Evolutionary conservation across 1,284 basidiomycete species (phyloP), one percentile per base, ranked within the genome.

Genomic region (Rugosomyces carneus): DNA sequence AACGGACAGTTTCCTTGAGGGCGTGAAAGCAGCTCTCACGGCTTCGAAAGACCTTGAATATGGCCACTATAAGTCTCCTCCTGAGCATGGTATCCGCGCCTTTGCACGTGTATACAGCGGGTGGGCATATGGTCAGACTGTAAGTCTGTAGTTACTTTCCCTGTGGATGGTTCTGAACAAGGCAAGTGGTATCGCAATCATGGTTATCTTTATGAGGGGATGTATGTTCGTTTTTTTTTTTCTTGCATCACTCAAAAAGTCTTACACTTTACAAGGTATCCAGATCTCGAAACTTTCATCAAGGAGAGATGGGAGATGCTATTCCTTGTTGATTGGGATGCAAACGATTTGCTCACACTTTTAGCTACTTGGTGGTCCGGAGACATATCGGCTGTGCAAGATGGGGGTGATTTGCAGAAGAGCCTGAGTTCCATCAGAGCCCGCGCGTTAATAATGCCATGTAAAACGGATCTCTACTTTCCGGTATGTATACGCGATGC

Each of bases 381-480:
- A n/a, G 76, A 79, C 51, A 64, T 78, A 16, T 72, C 75, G 10
- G 61, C 62, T 21, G 58, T 76, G n/a, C 60, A 67, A 15, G 66
- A 77, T 39, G 62, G 62, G 9, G 73, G 72, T 4, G 61, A 73
- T 53, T 65, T 71, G 23, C 63, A 60, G 37, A 64, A 60, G 23
- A 67, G 69, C 37, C 54, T 78, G 39, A 59, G 53, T 1, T 60
- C 57, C 21, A 76, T 78, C 52, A 70, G 70, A 50, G 75, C 76
- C n/a, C 69, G 69, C 45, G 73, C 68, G 0, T 63, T 80, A 39
- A 68, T 81, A 31, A 76, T 81, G 72, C 77, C 78, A 3, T 72
- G 70, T 54, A 78, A 72, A 58, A 79, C 75, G 5, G 79, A 82
- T 53, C 59, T 80, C 37, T 80, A 80, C 55, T 81, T 80, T 58